These are phyloP conservation scores for Beta lomatogona DNA, from an alignment of 179 eudicot species.

Conservation along the genomic window DNA sequence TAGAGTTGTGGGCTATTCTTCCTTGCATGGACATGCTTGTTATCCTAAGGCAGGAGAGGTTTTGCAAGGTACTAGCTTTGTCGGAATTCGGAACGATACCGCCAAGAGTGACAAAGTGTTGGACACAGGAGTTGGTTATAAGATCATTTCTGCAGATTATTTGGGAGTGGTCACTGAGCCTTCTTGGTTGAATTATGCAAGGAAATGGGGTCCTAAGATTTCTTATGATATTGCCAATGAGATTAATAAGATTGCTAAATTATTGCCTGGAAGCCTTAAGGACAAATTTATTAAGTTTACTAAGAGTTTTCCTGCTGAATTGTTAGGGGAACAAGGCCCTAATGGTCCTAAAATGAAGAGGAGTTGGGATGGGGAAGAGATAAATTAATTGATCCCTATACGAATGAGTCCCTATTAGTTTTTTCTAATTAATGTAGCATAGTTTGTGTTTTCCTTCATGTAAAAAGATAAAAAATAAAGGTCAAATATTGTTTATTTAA, in stretches of 20 bases:
- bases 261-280: slow-evolving; percentile 39
- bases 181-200: slow-evolving; percentile 53
- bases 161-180: slow-evolving; percentile 43
- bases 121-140: slow-evolving; percentile 42
- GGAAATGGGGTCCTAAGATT: slow-evolving; percentile 66
- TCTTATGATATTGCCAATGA: slow-evolving; percentile 39
- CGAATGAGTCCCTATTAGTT: neutral
- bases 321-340: slow-evolving; percentile 68
- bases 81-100: slow-evolving; percentile 57
- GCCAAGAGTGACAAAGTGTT: slow-evolving; percentile 37
- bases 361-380: slow-evolving; percentile 71
- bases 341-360: slow-evolving; percentile 62
- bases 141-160: slow-evolving; percentile 51
- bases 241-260: slow-evolving; percentile 34
- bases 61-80: slow-evolving; percentile 41
- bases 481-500: neutral
- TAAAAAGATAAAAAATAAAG: neutral
- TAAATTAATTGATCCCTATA: neutral
- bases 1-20: slow-evolving; percentile 46
- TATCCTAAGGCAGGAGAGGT: slow-evolving; percentile 47
- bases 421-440: neutral
- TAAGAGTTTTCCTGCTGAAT: slow-evolving; percentile 48
- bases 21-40: slow-evolving; percentile 57
- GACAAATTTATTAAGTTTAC: slow-evolving; percentile 31
- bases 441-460: slow-evolving; percentile 5